A percentile compares a stretch with the other conserved stretches of the same genome.
phyloP scores from a whole-genome alignment of 2,329 filamentous ascomycete genomes.

The Aspergillus ibericus region DNA sequence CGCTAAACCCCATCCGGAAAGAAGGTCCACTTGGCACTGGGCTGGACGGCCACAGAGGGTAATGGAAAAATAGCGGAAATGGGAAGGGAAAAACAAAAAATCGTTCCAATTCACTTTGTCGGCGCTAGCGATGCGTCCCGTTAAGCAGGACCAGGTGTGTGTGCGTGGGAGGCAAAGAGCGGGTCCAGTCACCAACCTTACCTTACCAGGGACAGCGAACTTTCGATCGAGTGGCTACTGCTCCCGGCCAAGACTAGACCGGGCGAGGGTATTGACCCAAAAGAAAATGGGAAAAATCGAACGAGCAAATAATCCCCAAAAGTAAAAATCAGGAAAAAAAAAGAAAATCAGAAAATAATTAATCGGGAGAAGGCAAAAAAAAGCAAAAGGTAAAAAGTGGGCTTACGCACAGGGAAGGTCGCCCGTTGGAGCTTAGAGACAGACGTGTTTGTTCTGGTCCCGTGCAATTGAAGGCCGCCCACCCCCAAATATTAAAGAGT shows the following conservation, averaged over 20 bases:
- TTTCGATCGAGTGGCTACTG: conserved; percentile 24
- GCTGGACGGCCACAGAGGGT: conserved; percentile 16
- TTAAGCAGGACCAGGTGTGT: conserved; percentile 21
- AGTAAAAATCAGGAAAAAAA: conserved; percentile 10
- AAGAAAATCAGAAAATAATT: conserved; percentile 8
- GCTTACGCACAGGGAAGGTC: conserved; percentile 30
- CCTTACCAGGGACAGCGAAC: conserved; percentile 20
- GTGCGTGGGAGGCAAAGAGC: conserved; percentile 16
- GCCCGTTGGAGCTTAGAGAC: conserved; percentile 29
- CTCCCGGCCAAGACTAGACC: conserved; percentile 19
- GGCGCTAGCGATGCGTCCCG: conserved; percentile 19
- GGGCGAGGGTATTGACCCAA: conserved; percentile 4
- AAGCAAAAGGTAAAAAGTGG: conserved; percentile 28
- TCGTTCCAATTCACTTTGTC: conserved; percentile 6
- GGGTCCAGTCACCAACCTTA: conserved; percentile 11
- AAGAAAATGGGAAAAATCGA: conserved; percentile 9
- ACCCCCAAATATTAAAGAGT: conserved; percentile 36
- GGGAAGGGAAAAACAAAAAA: conserved; percentile 14
- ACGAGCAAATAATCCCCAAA: conserved; percentile 8
- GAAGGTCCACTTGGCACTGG: conserved; percentile 11
- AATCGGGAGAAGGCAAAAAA: conserved; percentile 11
- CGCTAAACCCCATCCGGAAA: conserved; percentile 15
- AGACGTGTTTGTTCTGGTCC: conserved; percentile 29
- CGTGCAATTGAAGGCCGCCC: conserved; percentile 30
- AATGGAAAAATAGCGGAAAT: conserved; percentile 6